Conservation (phyloP, 192 early-diverging fungal genomes). For the Obelidium mucronatum region DNA sequence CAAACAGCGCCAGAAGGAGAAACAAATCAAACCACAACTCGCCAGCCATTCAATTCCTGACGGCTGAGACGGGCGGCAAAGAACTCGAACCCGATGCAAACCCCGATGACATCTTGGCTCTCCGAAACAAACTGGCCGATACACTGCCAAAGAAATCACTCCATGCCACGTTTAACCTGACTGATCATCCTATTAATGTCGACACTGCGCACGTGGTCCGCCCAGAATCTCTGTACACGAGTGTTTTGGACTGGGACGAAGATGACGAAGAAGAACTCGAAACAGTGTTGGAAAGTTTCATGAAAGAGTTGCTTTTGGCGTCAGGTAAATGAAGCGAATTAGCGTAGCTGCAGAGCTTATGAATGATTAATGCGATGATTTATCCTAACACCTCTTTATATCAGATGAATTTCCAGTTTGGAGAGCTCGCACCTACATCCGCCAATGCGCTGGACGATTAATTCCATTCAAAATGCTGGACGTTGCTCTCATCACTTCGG, state of each 20-base stretch:
- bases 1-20: background rate
- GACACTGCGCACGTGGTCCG: background rate
- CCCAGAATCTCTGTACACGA: background rate
- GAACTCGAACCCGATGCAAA: too few relatives aligned
- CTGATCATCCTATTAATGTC: background rate
- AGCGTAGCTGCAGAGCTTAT: background rate
- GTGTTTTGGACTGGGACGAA: background rate
- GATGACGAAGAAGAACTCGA: slow-evolving; percentile 7
- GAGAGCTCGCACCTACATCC: slow-evolving; percentile 8
- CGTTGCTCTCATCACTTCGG: background rate
- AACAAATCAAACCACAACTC: too few relatives aligned
- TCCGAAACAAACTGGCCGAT: background rate
- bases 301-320: slow-evolving; percentile 12
- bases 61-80: background rate
- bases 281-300: slow-evolving; percentile 17
- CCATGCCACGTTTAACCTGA: too few relatives aligned
- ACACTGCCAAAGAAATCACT: too few relatives aligned
- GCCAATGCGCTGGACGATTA: background rate
- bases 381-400: too few relatives aligned
- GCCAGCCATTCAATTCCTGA: background rate
- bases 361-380: too few relatives aligned
- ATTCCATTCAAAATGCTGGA: slow-evolving; percentile 24
- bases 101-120: background rate
- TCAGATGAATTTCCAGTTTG: slow-evolving; percentile 11
- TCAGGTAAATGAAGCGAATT: background rate